These are phyloP conservation scores for Gossypium lobatum DNA, from an alignment of 441 rosid species.

Conservation along the genomic window DNA sequence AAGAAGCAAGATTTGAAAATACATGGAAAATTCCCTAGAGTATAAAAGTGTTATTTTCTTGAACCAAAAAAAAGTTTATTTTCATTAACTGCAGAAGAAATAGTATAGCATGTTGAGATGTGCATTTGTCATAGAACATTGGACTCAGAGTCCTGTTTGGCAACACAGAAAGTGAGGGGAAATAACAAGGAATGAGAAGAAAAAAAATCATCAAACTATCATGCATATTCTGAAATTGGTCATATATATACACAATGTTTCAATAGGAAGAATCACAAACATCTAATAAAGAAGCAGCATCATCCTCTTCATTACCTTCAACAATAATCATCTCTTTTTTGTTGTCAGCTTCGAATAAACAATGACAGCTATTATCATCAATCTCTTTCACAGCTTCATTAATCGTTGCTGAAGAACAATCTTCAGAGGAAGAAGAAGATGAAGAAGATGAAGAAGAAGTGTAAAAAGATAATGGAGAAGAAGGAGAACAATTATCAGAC, in stretches of 20 bases:
- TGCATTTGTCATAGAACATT: neutral
- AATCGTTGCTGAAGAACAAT: constrained; percentile 27
- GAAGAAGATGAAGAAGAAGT: constrained; percentile 28
- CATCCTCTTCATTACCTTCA: neutral
- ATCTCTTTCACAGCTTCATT: constrained; percentile 25
- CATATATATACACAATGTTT: neutral
- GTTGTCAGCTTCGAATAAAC: too few relatives aligned
- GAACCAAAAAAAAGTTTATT: too few relatives aligned
- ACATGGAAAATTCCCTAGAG: neutral
- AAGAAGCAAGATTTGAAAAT: neutral
- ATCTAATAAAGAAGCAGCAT: neutral
- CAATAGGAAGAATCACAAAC: neutral
- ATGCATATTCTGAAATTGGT: neutral
- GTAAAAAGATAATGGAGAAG: constrained; percentile 41
- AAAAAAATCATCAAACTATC: neutral
- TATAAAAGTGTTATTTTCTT: neutral
- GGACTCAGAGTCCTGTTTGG: neutral
- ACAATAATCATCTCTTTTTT: neutral
- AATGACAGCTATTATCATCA: neutral
- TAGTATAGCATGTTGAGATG: neutral
- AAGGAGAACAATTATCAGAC: constrained; percentile 42
- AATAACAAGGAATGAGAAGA: neutral
- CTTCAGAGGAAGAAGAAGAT: constrained; percentile 6
- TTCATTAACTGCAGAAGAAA: neutral
- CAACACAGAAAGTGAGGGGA: neutral